These are phyloP conservation scores for Trichoderma oligosporum DNA, from an alignment of 2,329 filamentous ascomycete species.

Conservation along the genomic window DNA sequence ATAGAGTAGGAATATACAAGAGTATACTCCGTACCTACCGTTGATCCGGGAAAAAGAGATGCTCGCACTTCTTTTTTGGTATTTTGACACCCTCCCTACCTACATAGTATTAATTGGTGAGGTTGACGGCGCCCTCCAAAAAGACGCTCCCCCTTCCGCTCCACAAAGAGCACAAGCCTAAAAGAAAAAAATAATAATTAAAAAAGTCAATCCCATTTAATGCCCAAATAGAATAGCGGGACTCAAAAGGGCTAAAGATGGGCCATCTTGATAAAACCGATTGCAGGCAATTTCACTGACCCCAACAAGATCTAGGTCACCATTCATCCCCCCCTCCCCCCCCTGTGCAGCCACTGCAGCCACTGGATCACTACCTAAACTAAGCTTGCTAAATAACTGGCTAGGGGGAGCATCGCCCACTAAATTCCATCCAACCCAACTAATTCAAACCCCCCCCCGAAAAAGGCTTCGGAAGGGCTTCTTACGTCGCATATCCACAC, in stretches of 20 bases:
- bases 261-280: background rate
- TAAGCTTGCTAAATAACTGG: no score
- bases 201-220: background rate
- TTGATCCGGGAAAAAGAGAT: no score
- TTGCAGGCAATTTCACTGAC: conserved; percentile 3
- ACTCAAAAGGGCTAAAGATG: conserved; percentile 1
- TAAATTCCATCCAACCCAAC: background rate
- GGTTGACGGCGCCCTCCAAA: no score
- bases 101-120: no score
- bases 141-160: background rate
- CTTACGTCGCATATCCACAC: conserved; percentile 1
- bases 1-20: no score
- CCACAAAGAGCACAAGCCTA: background rate
- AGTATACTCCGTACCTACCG: no score
- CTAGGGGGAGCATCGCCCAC: background rate
- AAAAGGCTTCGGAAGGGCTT: conserved; percentile 18
- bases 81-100: no score
- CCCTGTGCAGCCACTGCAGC: conserved; percentile 15
- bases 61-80: no score
- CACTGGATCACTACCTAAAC: background rate
- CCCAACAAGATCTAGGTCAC: conserved; percentile 18
- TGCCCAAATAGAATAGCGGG: no score
- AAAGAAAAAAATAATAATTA: background rate
- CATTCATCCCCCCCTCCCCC: no score
- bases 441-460: conserved; percentile 1